These are phyloP conservation scores for Musa itinerans DNA, from an alignment of 176 grass and related monocot species.

Conservation along the genomic window DNA sequence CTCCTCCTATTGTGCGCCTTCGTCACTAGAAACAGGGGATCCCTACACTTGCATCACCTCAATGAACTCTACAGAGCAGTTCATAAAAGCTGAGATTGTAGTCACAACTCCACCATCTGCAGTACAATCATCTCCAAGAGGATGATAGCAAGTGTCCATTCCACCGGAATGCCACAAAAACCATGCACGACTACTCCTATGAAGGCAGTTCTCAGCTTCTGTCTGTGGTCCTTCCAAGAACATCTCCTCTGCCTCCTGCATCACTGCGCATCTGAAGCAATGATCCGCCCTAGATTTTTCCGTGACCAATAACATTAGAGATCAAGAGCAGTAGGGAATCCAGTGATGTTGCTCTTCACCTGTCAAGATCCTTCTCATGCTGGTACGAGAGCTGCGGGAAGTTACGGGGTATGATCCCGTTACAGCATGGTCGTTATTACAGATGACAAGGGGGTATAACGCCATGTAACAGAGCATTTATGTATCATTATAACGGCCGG, in stretches of 20 bases:
- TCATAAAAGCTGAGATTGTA: neutral
- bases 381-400: conserved; percentile 86
- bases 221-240: conserved; percentile 44
- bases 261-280: conserved; percentile 62
- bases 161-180: conserved; percentile 77
- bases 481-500: too few species aligned
- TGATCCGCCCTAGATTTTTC: conserved; percentile 43
- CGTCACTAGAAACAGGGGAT: too few species aligned
- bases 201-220: conserved; percentile 49
- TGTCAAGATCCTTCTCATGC: conserved; percentile 47
- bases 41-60: too few species aligned
- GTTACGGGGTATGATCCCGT: neutral
- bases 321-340: too few species aligned
- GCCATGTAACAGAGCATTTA: too few species aligned
- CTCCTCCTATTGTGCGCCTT: too few species aligned
- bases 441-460: too few species aligned
- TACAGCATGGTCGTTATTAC: too few species aligned
- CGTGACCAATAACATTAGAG: too few species aligned
- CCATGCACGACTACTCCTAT: conserved; percentile 47
- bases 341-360: conserved; percentile 20
- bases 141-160: conserved; percentile 47
- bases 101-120: neutral
- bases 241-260: conserved; percentile 69
- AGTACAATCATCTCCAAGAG: neutral
- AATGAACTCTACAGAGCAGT: neutral